phyloP scores from a whole-genome alignment of 495 filamentous ascomycete species.

The Penicillium egyptiacum region DNA sequence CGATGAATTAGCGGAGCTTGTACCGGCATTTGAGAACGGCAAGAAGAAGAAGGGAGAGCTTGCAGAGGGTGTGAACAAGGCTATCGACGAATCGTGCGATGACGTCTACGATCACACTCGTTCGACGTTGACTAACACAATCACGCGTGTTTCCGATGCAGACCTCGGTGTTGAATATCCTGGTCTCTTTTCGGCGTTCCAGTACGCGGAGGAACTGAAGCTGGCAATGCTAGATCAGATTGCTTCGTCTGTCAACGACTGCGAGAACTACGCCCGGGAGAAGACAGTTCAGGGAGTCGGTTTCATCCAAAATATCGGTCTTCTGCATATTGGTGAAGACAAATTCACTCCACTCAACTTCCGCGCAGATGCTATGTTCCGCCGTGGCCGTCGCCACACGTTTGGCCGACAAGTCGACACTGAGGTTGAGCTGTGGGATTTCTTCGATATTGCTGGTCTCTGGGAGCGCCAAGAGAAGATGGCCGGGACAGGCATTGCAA shows the following conservation, averaged over 20 bases:
- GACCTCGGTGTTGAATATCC: slow-evolving; percentile 83
- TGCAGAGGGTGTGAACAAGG: slow-evolving; percentile 74
- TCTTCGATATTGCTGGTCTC: slow-evolving; percentile 80
- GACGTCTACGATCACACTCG: slow-evolving; percentile 83
- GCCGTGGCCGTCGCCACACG: slow-evolving; percentile 66
- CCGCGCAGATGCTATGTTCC: slow-evolving; percentile 90
- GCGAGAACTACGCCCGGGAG: slow-evolving; percentile 79
- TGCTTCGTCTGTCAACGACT: slow-evolving; percentile 68
- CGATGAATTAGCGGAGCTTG: slow-evolving; percentile 75
- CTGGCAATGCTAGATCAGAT: slow-evolving; percentile 88
- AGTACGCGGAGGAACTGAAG: slow-evolving; percentile 92
- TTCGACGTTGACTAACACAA: slow-evolving; percentile 65
- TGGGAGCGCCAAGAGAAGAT: slow-evolving; percentile 93
- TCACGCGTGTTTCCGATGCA: slow-evolving; percentile 69
- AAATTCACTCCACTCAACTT: slow-evolving; percentile 83
- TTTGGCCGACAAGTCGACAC: slow-evolving; percentile 82
- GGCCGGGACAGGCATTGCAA: slow-evolving; percentile 86
- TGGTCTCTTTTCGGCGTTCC: slow-evolving; percentile 78
- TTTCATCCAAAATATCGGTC: slow-evolving; percentile 80
- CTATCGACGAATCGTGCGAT: slow-evolving; percentile 79
- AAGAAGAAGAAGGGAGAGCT: slow-evolving; percentile 80
- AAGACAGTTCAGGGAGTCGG: slow-evolving; percentile 82
- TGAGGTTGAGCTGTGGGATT: slow-evolving; percentile 85
- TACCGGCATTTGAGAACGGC: slow-evolving; percentile 80
- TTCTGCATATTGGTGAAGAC: slow-evolving; percentile 79